Conservation (phyloP, 192 early-diverging fungal species). For the Physocladia obscura region DNA sequence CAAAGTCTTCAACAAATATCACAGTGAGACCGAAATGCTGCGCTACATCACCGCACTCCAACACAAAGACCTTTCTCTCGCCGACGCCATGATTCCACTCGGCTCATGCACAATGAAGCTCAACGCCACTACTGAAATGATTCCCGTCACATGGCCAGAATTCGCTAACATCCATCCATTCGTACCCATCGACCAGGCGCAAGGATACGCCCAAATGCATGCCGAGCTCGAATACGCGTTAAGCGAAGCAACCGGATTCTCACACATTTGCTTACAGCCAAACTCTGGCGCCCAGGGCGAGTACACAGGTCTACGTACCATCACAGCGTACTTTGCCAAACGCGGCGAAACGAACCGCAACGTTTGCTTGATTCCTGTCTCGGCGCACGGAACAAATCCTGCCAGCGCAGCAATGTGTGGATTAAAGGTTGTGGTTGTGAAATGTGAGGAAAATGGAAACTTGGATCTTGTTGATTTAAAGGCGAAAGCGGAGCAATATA, state of each 20-base stretch:
- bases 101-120: slow-evolving; percentile 99
- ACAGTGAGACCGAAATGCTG: slow-evolving; percentile 98
- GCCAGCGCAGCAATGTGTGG: slow-evolving; percentile 98
- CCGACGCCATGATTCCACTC: slow-evolving; percentile 98
- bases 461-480: slow-evolving; percentile 87
- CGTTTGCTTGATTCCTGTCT: slow-evolving; percentile 95
- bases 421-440: slow-evolving; percentile 87
- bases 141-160: slow-evolving; percentile 99
- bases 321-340: slow-evolving; percentile 88
- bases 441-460: slow-evolving; percentile 90
- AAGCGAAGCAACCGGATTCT: slow-evolving; percentile 90
- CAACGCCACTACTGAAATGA: slow-evolving; percentile 99
- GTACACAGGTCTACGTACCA: slow-evolving; percentile 93
- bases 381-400: slow-evolving; percentile 99
- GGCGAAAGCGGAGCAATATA: slow-evolving; percentile 85
- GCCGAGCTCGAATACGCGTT: slow-evolving; percentile 87
- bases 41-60: slow-evolving; percentile 93
- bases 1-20: slow-evolving; percentile 91
- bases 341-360: slow-evolving; percentile 82
- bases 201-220: slow-evolving; percentile 88
- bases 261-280: slow-evolving; percentile 90
- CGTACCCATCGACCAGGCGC: slow-evolving; percentile 90
- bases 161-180: slow-evolving; percentile 96
- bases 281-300: slow-evolving; percentile 99
- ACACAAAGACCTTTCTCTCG: slow-evolving; percentile 97